phyloP scores from a whole-genome alignment of 2,329 filamentous ascomycete species.

The Fusarium guadeloupense region DNA sequence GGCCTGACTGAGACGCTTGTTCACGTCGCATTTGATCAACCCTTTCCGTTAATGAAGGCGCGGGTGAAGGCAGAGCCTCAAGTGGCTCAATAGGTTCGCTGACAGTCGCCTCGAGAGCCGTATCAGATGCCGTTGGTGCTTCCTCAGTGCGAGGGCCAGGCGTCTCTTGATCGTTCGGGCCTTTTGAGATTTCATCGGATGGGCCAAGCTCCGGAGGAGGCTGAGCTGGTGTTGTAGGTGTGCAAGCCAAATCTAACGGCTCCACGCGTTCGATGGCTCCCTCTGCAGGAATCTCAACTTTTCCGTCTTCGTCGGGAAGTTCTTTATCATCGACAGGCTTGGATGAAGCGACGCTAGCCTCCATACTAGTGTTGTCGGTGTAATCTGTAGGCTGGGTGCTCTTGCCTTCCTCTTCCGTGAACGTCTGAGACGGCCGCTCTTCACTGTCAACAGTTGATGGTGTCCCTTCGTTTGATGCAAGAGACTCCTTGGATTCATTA shows the following conservation, averaged over 20 bases:
- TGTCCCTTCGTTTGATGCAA: slow-evolving; percentile 74
- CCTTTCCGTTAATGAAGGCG: slow-evolving; percentile 53
- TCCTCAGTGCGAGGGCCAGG: slow-evolving; percentile 30
- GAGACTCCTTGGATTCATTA: slow-evolving; percentile 81
- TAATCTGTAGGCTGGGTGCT: slow-evolving; percentile 55
- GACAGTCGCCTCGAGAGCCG: slow-evolving; percentile 26
- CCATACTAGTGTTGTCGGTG: slow-evolving; percentile 47
- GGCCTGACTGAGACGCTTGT: slow-evolving; percentile 47
- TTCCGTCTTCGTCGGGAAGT: slow-evolving; percentile 43
- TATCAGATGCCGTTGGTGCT: slow-evolving; percentile 33
- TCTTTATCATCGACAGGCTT: slow-evolving; percentile 40
- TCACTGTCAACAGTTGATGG: slow-evolving; percentile 63
- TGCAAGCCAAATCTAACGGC: slow-evolving; percentile 59
- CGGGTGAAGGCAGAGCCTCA: slow-evolving; percentile 21
- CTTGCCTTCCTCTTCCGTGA: slow-evolving; percentile 59
- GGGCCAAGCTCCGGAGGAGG: slow-evolving; percentile 14
- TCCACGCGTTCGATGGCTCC: slow-evolving; percentile 58
- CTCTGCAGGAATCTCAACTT: slow-evolving; percentile 45
- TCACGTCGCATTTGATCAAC: slow-evolving; percentile 63
- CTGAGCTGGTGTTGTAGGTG: slow-evolving; percentile 43
- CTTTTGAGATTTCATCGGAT: slow-evolving; percentile 6
- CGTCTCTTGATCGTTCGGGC: slow-evolving; percentile 9
- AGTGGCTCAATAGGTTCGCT: slow-evolving; percentile 19
- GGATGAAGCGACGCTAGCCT: slow-evolving; percentile 44
- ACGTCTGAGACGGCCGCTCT: slow-evolving; percentile 57